These are phyloP conservation scores for Sextonia rubra DNA, from an alignment of 164 flowering plant species.

Conservation along the genomic window DNA sequence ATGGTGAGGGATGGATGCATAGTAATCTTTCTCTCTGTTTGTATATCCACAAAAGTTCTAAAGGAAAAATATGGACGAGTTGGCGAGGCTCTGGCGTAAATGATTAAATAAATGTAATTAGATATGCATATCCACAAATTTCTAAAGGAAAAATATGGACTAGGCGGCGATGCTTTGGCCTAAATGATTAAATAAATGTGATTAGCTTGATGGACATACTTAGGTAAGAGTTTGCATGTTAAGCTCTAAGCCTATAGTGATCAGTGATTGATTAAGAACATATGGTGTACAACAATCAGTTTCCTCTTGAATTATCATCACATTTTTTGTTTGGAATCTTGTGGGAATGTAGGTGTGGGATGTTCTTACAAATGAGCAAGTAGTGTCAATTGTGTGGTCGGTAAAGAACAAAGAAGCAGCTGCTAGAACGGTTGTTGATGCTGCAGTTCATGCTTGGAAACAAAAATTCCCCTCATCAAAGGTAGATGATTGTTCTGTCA, in stretches of 20 bases:
- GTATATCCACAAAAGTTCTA: too few species aligned
- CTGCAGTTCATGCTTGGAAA: slow-evolving; percentile 54
- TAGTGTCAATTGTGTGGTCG: slow-evolving; percentile 45
- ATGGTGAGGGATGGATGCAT: too few species aligned
- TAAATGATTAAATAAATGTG: too few species aligned
- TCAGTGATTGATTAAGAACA: neutral
- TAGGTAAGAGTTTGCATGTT: too few species aligned
- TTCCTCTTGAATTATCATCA: neutral
- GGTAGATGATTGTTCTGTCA: slow-evolving; percentile 65
- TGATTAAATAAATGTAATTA: too few species aligned
- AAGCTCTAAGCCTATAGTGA: neutral
- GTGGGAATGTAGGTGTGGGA: slow-evolving; percentile 31
- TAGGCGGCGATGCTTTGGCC: too few species aligned
- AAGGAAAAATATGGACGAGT: too few species aligned
- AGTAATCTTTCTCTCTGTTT: too few species aligned
- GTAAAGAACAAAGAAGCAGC: slow-evolving; percentile 42
- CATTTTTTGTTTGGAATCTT: neutral
- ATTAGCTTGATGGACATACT: too few species aligned
- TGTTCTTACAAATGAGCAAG: slow-evolving; percentile 62
- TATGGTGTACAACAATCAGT: neutral
- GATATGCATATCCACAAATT: too few species aligned
- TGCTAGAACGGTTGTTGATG: slow-evolving; percentile 59
- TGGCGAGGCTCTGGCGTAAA: too few species aligned
- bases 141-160: too few species aligned
- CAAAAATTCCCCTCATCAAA: slow-evolving; percentile 49